Conservation (phyloP, 2,329 filamentous ascomycete genomes). For the Helotiales sp. region DNA sequence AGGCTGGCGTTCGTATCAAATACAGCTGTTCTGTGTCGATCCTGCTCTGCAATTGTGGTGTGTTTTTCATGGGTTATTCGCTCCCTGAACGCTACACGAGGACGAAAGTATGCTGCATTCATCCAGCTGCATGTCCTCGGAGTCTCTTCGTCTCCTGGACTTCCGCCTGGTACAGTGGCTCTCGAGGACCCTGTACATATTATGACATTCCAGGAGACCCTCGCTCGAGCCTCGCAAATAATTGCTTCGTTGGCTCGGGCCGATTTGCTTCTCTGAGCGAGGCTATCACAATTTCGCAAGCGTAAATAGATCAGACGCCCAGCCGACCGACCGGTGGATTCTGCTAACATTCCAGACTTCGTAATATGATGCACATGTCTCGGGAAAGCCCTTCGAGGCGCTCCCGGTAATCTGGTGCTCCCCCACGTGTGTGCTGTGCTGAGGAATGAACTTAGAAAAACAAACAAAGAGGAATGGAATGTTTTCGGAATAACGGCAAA, state of each 20-base stretch:
- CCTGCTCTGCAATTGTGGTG: background rate
- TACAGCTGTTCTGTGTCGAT: background rate
- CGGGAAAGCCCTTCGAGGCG: conserved; percentile 13
- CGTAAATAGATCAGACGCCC: background rate
- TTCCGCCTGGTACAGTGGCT: background rate
- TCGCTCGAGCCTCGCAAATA: background rate
- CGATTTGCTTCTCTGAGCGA: background rate
- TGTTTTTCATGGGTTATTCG: background rate
- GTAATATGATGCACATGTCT: conserved; percentile 15
- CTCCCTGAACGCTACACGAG: background rate
- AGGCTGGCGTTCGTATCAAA: background rate
- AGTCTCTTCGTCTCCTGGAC: background rate
- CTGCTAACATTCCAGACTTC: background rate
- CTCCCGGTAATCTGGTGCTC: background rate
- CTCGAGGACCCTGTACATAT: background rate
- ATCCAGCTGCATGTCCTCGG: background rate
- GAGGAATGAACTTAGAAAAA: conserved; percentile 9
- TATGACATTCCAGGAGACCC: background rate
- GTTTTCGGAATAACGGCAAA: conserved; percentile 16
- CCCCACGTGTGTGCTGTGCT: background rate
- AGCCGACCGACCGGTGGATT: no score
- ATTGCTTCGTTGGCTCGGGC: background rate
- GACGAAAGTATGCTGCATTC: background rate
- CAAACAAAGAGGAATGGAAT: conserved; percentile 15
- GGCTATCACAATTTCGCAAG: background rate